Base-by-base conservation (phyloP, 331 rosid genomes). In the Telfairia occidentalis region DNA sequence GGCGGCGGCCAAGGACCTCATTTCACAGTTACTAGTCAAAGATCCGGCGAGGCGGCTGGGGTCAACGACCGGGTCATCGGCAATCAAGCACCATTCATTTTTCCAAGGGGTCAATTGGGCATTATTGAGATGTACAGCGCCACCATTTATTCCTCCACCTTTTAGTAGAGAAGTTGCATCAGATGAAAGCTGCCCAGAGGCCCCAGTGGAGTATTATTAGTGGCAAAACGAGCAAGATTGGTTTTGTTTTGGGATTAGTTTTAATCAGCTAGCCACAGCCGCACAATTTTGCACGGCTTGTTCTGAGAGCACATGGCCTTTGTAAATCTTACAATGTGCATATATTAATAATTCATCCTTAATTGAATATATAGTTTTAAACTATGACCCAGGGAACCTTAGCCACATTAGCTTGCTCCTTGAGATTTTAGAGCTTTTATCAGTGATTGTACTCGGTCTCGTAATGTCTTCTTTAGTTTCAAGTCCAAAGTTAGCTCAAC, bases 41-140 rank as follows among this genome's bases (percentile, higher is more conserved):
- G 97, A 91, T 70, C 97, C 95, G 0, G 54, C 80, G 0, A 84
- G 90, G 75, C 86, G 97, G 46, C 54, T 91, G 2, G 97, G 97
- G 45, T 89, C 90, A 21, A 82, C 77, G 40, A 86, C 84, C 89
- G 97, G 97, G 4, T 89, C 97, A 8, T 87, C 90, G 6, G 84
- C 89, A 0, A 83, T 91, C 76, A 91, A 84, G 81, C 84, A 88
- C 78, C 97, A 91, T 61, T 86, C 92, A 0, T 91, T 89, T 84
- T 91, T 91, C 6, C 90, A 84, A 63, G 89, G 90, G 3, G 92
- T 89, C 2, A 89, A 87, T 81, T 91, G 97, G 97, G 97, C 97
- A 74, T 83, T 91, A 84, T 84, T 91, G 80, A 84, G 97, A 76
- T 91, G 97, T 72, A 83, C 92, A 10, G 37, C 87, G 38, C 97